Percentiles rank a stretch among this genome's conserved stretches.
Evolutionary conservation across 768 basidiomycete genomes (phyloP).

Genomic region (Russula vinacea): DNA sequence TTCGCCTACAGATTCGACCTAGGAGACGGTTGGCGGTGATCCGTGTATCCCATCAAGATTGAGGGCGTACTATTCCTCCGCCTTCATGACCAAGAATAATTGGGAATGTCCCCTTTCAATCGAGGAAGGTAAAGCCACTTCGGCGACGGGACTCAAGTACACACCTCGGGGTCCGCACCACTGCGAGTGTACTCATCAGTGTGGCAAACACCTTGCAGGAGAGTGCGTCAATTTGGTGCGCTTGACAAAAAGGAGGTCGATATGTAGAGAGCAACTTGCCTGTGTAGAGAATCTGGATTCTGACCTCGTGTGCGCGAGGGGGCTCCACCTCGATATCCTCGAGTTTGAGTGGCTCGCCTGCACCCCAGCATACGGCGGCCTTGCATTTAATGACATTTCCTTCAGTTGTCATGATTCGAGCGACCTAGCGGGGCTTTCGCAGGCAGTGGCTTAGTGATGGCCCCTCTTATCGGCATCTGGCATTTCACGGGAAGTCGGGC

Average conservation of each 20-base stretch:
- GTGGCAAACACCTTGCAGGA: constrained; percentile 80
- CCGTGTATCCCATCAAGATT: not conserved
- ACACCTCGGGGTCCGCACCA: constrained; percentile 91
- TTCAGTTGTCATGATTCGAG: constrained; percentile 63
- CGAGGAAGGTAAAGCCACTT: constrained; percentile 14
- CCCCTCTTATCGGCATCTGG: too few relatives aligned
- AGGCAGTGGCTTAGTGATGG: too few relatives aligned
- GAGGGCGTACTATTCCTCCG: constrained; percentile 69
- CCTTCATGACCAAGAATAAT: constrained; percentile 95
- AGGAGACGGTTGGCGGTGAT: constrained; percentile 34
- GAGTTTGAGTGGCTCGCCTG: constrained; percentile 78
- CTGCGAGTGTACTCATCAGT: constrained; percentile 97
- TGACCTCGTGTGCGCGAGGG: constrained; percentile 84
- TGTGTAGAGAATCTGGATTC: constrained; percentile 89
- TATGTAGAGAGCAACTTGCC: constrained; percentile 47
- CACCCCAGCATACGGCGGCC: constrained; percentile 94
- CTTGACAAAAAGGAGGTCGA: not conserved
- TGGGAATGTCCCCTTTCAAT: constrained; percentile 74
- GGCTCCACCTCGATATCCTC: constrained; percentile 95
- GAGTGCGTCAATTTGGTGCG: not conserved
- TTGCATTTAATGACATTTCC: constrained; percentile 84
- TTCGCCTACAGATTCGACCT: constrained; percentile 98
- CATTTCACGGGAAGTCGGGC: not conserved
- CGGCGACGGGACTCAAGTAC: constrained; percentile 1
- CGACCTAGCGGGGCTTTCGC: too few relatives aligned